Percentiles rank a stretch among this genome's conserved stretches.
Evolutionary conservation across 2,329 filamentous ascomycete genomes (phyloP).

Genomic region (Colletotrichum abscissum): DNA sequence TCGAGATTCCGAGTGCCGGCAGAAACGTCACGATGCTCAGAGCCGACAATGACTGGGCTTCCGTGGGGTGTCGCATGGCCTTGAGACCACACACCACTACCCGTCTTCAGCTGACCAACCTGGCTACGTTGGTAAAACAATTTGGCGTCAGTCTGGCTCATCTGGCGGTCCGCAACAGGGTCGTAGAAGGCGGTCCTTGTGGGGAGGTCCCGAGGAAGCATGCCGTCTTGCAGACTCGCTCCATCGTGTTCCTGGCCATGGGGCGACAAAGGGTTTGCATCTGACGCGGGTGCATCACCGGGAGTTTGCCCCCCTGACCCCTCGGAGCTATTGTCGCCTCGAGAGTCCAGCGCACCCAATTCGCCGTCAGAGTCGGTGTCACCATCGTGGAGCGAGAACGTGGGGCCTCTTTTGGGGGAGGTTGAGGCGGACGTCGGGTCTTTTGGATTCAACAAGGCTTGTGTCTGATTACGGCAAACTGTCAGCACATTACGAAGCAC

Average conservation of each 20-base stretch:
- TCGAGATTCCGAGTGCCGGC: conserved; percentile 43
- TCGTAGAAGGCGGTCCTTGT: conserved; percentile 90
- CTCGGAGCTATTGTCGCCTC: conserved; percentile 31
- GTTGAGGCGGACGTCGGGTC: conserved; percentile 33
- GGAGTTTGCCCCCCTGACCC: conserved; percentile 14
- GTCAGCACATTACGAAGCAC: conserved; percentile 1
- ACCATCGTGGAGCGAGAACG: conserved; percentile 23
- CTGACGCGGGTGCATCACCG: background rate
- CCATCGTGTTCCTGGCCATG: conserved; percentile 6
- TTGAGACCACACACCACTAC: conserved; percentile 49
- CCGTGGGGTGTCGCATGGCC: conserved; percentile 55
- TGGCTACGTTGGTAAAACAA: conserved; percentile 94
- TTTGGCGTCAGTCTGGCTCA: conserved; percentile 94
- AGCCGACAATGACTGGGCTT: conserved; percentile 55
- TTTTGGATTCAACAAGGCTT: conserved; percentile 12
- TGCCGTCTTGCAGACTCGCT: conserved; percentile 58
- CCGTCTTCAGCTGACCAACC: conserved; percentile 61
- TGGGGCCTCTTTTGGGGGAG: conserved; percentile 31
- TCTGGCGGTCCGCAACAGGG: conserved; percentile 90
- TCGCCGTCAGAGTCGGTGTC: conserved; percentile 35
- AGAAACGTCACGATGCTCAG: conserved; percentile 36
- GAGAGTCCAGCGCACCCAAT: conserved; percentile 13
- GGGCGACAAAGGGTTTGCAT: background rate
- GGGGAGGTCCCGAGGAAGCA: conserved; percentile 70
- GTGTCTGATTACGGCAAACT: background rate